Evolutionary conservation across 169 alveolate genomes (phyloP).

Genomic region (Babesia caballi): DNA sequence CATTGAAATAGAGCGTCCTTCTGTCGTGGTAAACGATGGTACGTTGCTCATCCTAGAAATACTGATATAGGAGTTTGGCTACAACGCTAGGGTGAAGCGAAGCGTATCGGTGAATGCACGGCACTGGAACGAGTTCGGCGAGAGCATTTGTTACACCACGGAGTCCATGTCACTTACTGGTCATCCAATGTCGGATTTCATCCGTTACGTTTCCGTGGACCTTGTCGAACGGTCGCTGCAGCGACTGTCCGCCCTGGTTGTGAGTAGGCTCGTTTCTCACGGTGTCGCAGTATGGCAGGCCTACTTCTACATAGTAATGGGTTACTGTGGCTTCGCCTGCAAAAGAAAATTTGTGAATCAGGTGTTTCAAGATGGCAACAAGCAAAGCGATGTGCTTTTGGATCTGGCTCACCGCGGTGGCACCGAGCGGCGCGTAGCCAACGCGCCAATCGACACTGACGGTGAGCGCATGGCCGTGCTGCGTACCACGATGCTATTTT

Average conservation of each 20-base stretch:
- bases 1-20: conserved; percentile 8
- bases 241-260: background rate
- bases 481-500: too few relatives aligned
- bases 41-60: conserved; percentile 17
- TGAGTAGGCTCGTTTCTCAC: background rate
- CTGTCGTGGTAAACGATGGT: conserved; percentile 1
- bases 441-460: too few relatives aligned
- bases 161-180: background rate
- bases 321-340: background rate
- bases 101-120: background rate
- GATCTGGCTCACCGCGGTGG: too few relatives aligned
- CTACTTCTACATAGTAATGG: background rate
- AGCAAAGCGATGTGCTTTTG: too few relatives aligned
- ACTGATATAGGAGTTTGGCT: conserved; percentile 15
- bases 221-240: background rate
- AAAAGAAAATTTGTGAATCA: conserved; percentile 1
- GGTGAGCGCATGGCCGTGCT: too few relatives aligned
- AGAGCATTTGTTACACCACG: background rate
- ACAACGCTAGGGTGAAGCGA: background rate
- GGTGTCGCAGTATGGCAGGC: too few relatives aligned
- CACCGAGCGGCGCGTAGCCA: too few relatives aligned
- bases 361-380: too few relatives aligned
- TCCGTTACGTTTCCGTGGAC: background rate
- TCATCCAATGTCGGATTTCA: background rate
- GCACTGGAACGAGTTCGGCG: background rate